phyloP scores from a whole-genome alignment of 1,139 yeast genomes.

The Candida mesenterica region DNA sequence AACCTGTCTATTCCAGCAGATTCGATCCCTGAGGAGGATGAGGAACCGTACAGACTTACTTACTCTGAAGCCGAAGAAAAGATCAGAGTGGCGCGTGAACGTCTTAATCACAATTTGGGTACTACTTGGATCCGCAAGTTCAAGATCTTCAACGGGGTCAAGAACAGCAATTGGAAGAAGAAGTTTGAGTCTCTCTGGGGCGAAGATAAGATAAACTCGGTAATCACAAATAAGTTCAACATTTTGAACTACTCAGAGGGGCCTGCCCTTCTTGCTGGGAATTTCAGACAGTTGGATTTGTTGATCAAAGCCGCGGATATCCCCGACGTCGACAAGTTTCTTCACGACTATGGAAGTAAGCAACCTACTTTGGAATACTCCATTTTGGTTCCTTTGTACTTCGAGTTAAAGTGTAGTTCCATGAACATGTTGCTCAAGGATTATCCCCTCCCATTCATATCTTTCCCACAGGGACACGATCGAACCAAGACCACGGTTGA shows the following conservation, averaged over 20 bases:
- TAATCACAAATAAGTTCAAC: constrained; percentile 33
- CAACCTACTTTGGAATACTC: constrained; percentile 44
- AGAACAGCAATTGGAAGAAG: constrained; percentile 26
- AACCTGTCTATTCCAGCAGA: background rate
- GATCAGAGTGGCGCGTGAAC: constrained; percentile 35
- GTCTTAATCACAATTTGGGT: constrained; percentile 50
- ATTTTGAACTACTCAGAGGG: constrained; percentile 38
- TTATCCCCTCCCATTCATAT: constrained; percentile 42
- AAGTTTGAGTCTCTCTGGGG: constrained; percentile 36
- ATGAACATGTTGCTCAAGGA: constrained; percentile 37
- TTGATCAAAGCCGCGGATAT: constrained; percentile 28
- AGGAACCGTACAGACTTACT: constrained; percentile 10
- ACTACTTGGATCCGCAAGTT: constrained; percentile 64
- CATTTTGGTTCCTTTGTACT: constrained; percentile 36
- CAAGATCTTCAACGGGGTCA: constrained; percentile 24
- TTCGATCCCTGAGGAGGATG: too few relatives aligned
- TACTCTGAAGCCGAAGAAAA: constrained; percentile 26
- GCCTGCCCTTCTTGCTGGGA: constrained; percentile 33
- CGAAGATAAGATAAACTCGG: constrained; percentile 29
- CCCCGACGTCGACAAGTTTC: constrained; percentile 35
- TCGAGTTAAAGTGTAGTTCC: constrained; percentile 30
- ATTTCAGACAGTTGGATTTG: constrained; percentile 33
- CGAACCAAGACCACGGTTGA: constrained; percentile 28
- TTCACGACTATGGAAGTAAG: constrained; percentile 36
- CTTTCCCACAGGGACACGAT: constrained; percentile 36